Conservation (phyloP, 495 filamentous ascomycete genomes). For the Apodospora peruviana region DNA sequence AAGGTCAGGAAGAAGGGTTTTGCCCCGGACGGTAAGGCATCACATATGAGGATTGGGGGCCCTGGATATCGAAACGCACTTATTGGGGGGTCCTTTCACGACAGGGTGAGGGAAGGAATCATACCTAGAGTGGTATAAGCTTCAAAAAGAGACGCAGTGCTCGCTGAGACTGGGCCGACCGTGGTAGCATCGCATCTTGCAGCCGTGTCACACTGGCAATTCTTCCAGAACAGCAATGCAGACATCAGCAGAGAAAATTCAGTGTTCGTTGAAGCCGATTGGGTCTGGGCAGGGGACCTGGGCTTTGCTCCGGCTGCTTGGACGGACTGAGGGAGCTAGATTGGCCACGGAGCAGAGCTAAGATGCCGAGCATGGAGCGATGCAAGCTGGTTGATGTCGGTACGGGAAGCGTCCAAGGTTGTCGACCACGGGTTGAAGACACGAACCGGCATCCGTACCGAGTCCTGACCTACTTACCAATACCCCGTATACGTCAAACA, state of each 20-base stretch:
- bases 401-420: not conserved
- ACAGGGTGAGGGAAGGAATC: not conserved
- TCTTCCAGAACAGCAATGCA: constrained; percentile 2
- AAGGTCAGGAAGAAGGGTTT: not conserved
- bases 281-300: not conserved
- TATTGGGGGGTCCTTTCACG: constrained; percentile 17
- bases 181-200: constrained; percentile 11
- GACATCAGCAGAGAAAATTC: constrained; percentile 4
- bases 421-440: no score
- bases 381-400: not conserved
- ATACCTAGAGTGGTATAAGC: not conserved
- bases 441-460: no score
- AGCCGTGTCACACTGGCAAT: constrained; percentile 10
- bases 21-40: constrained; percentile 11
- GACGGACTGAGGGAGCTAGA: not conserved
- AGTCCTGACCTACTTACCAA: no score
- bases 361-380: not conserved
- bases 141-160: not conserved
- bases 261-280: constrained; percentile 2
- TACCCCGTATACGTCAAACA: no score
- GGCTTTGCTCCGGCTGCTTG: not conserved
- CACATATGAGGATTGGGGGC: constrained; percentile 6
- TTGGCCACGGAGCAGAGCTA: not conserved
- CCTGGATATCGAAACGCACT: constrained; percentile 2
- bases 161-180: not conserved